A percentile compares a stretch with the other conserved stretches of the same genome.
These are phyloP conservation scores for Friedmanniomyces endolithicus DNA, from an alignment of 495 filamentous ascomycete species.

Conservation along the genomic window DNA sequence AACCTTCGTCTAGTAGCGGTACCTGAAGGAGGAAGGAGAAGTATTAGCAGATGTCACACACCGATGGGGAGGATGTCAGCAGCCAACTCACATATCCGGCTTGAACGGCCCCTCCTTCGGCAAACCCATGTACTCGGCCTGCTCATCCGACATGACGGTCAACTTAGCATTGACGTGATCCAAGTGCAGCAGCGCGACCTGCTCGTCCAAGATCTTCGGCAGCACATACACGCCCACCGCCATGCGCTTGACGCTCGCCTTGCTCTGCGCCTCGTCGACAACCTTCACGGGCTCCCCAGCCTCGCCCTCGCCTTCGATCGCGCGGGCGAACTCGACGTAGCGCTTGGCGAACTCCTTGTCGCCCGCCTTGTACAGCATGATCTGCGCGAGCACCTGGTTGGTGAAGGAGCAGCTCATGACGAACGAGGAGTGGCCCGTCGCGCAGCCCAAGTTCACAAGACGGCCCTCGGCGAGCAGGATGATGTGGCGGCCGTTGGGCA, in stretches of 20 bases:
- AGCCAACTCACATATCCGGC: slow-evolving; percentile 59
- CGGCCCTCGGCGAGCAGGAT: slow-evolving; percentile 97
- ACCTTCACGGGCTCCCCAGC: slow-evolving; percentile 94
- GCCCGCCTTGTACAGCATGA: slow-evolving; percentile 89
- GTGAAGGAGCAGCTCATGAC: slow-evolving; percentile 99
- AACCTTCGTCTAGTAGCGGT: slow-evolving; percentile 4
- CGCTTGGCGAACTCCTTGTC: slow-evolving; percentile 79
- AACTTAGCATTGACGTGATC: slow-evolving; percentile 92
- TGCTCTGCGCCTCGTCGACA: slow-evolving; percentile 89
- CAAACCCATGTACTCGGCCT: slow-evolving; percentile 89
- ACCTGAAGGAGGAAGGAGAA: not conserved
- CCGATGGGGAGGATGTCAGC: too few relatives aligned
- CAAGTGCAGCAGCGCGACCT: slow-evolving; percentile 88
- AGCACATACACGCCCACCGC: slow-evolving; percentile 87
- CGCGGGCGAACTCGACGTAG: slow-evolving; percentile 91
- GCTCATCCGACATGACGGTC: slow-evolving; percentile 65
- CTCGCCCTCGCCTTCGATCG: slow-evolving; percentile 66
- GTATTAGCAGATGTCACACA: slow-evolving; percentile 33
- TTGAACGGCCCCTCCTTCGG: slow-evolving; percentile 83
- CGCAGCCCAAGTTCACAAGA: slow-evolving; percentile 97
- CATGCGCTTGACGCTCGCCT: slow-evolving; percentile 56
- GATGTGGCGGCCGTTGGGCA: slow-evolving; percentile 89
- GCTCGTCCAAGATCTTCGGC: slow-evolving; percentile 97
- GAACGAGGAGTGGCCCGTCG: slow-evolving; percentile 97
- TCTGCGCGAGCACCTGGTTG: slow-evolving; percentile 99